Evolutionary conservation across 352 stramenopile genomes (phyloP), one percentile per base, ranked within the genome.

Genomic region (Phytopythium aichiense): DNA sequence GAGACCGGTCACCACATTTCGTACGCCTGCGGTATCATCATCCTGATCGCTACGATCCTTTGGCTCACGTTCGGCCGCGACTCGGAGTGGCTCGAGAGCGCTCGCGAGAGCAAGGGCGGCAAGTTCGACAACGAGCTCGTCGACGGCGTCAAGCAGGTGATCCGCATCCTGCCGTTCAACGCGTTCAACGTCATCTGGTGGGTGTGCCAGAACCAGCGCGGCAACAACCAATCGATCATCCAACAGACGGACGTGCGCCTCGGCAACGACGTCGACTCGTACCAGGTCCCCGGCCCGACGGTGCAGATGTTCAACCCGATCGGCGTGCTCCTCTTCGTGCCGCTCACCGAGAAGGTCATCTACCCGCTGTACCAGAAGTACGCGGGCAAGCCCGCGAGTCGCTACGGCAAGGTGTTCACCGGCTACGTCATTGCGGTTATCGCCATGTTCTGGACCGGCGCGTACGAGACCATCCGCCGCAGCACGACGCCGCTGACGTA

Each of bases 141-240:
- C 6, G 69, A 84, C 9, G 73, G 64, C 12, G 69, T 79, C 60
- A 86, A 85, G 65, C 65, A 69, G 35, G 65, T 87, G 7, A 60
- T 87, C 31, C 71, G 71, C 12, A 69, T 75, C 38, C 60, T 87
- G 4, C 77, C 73, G 2, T 78, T 84, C 60, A 71, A 72, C 18
- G 69, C 69, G 13, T 88, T 75, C 58, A 78, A 68, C 22, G 72
- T 88, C 23, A 67, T 88, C 35, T 84, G 77, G 77, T 68, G 77
- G 38, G 70, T 72, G 15, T 72, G 69, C 42, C 74, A 88, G 55
- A 75, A 88, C 66, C 76, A 88, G 64, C 68, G 68, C 4, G 78
- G 67, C 64, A 86, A 88, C 68, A 82, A 82, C 63, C 76, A 88
- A 63, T 69, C 73, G 15, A 88, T 88, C 63, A 68, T 77, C 6